Conservation (phyloP, 331 rosid species). For the Malus hybrid region DNA sequence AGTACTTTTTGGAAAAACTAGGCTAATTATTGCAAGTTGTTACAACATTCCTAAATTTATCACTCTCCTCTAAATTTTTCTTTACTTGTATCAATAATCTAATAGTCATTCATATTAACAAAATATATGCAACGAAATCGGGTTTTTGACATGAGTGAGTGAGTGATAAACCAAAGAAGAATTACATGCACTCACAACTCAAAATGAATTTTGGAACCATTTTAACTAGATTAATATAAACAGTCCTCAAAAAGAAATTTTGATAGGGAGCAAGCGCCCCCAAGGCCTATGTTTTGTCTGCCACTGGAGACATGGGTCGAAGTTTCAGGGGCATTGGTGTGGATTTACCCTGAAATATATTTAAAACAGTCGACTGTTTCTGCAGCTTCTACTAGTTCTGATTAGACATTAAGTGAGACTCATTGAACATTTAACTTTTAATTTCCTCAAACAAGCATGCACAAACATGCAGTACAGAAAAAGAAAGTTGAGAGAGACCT, state of each 20-base stretch:
- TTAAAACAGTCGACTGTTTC: not conserved
- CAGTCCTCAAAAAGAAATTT: not conserved
- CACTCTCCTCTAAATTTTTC: not conserved
- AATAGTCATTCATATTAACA: not conserved
- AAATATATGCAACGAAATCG: not conserved
- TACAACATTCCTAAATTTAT: not conserved
- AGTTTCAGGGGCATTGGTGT: not conserved
- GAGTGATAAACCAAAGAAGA: not conserved
- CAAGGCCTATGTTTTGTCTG: not conserved
- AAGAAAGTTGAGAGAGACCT: slow-evolving; percentile 35
- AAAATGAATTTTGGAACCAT: not conserved
- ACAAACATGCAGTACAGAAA: not conserved
- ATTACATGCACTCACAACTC: not conserved
- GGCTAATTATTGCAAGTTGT: too few relatives aligned
- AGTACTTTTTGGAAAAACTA: too few relatives aligned
- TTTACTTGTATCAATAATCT: not conserved
- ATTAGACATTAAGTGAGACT: not conserved
- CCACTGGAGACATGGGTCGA: not conserved
- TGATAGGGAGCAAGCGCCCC: not conserved
- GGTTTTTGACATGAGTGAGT: not conserved
- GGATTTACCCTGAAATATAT: not conserved
- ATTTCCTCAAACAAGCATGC: not conserved
- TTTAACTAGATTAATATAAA: not conserved
- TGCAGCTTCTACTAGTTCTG: not conserved
- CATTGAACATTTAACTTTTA: not conserved